Evolutionary conservation across 352 stramenopile genomes (phyloP).

Genomic region (Globisporangium alternatum): DNA sequence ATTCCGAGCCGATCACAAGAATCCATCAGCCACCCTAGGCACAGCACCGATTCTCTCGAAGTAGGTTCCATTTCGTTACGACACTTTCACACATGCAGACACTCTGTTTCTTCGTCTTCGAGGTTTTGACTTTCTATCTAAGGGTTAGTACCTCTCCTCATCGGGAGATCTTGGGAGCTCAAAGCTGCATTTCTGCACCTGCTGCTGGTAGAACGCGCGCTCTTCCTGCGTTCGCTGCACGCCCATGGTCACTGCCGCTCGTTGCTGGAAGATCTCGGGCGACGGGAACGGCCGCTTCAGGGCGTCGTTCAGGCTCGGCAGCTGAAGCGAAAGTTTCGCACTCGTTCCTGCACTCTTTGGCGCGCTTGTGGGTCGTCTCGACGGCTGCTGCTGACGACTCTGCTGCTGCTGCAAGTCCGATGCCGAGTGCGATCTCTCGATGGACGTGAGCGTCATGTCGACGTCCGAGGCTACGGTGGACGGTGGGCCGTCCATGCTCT

Average conservation of each 20-base stretch:
- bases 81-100: no score
- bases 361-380: conserved; percentile 16
- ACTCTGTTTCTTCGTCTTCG: conserved; percentile 1
- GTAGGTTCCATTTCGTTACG: no score
- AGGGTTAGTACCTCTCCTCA: background rate
- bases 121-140: no score
- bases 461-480: conserved; percentile 35
- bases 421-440: conserved; percentile 10
- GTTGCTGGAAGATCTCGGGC: background rate
- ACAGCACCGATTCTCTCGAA: no score
- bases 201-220: background rate
- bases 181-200: conserved; percentile 9
- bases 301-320: conserved; percentile 43
- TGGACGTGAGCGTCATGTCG: conserved; percentile 17
- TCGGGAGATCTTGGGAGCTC: background rate
- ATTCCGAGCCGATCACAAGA: no score
- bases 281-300: conserved; percentile 31
- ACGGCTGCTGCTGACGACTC: conserved; percentile 16
- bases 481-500: conserved; percentile 34
- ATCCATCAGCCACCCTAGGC: no score
- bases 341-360: conserved; percentile 12
- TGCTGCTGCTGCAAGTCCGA: conserved; percentile 10
- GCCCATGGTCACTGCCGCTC: background rate
- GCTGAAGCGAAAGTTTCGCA: conserved; percentile 21
- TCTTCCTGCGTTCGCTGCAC: background rate